Evolutionary conservation across 2,329 filamentous ascomycete species (phyloP).

Genomic region (Monilinia polystroma): DNA sequence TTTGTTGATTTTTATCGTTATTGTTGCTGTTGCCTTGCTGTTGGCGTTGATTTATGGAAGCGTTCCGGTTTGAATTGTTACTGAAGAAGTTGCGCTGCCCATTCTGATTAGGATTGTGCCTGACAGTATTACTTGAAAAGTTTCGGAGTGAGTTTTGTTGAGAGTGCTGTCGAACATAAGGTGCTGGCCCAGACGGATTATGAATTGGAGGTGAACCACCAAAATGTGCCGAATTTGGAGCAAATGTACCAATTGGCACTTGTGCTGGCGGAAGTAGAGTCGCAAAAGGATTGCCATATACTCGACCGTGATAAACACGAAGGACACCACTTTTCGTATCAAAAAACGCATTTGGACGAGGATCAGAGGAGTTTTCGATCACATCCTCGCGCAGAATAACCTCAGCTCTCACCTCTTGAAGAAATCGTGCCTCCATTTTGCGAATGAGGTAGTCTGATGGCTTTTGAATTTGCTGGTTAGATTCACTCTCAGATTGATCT

Average conservation of each 20-base stretch:
- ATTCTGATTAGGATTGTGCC: slow-evolving; percentile 9
- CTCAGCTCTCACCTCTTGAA: slow-evolving; percentile 21
- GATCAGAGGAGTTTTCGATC: slow-evolving; percentile 52
- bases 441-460: background rate
- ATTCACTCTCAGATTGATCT: background rate
- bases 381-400: slow-evolving; percentile 50
- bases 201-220: slow-evolving; percentile 35
- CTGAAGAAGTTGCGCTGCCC: slow-evolving; percentile 2
- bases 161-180: slow-evolving; percentile 14
- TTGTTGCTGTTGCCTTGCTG: slow-evolving; percentile 1
- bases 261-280: slow-evolving; percentile 48
- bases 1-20: slow-evolving; percentile 10
- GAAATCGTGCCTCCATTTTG: slow-evolving; percentile 16
- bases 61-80: slow-evolving; percentile 1
- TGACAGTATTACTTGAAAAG: slow-evolving; percentile 1
- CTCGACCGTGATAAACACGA: slow-evolving; percentile 57
- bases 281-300: slow-evolving; percentile 52
- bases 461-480: background rate
- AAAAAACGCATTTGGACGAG: slow-evolving; percentile 59
- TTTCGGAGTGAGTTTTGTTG: background rate
- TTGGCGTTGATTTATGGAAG: background rate
- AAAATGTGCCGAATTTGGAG: slow-evolving; percentile 34
- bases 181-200: background rate
- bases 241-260: slow-evolving; percentile 44
- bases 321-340: slow-evolving; percentile 53